Percentiles rank a stretch among this genome's conserved stretches.
phyloP scores from a whole-genome alignment of 371 early-diverging fungal species.

The Syncephalis fuscata region DNA sequence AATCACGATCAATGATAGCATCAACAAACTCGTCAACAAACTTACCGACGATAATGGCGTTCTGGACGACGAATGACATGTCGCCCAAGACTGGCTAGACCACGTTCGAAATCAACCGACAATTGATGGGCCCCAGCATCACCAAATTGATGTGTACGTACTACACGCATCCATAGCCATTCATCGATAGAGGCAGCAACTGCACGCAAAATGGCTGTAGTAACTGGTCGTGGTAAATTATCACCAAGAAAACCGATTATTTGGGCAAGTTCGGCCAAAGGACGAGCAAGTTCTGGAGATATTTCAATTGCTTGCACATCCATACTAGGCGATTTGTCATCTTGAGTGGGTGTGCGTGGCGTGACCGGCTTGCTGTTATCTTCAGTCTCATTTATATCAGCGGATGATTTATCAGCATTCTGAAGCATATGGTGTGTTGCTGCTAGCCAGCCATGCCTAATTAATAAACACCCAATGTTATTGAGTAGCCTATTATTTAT shows the following conservation, averaged over 20 bases:
- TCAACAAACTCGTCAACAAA: too few species aligned
- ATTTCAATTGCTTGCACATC: conserved; percentile 19
- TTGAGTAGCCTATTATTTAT: neutral
- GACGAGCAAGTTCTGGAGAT: conserved; percentile 38
- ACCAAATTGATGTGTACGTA: conserved; percentile 37
- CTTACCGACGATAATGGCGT: conserved; percentile 21
- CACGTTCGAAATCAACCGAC: conserved; percentile 28
- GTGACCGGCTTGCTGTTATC: neutral
- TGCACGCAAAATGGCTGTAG: conserved; percentile 21
- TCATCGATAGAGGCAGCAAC: conserved; percentile 36
- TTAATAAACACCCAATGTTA: conserved; percentile 8
- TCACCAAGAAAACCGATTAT: conserved; percentile 23
- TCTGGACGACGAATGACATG: conserved; percentile 32
- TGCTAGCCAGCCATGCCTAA: neutral
- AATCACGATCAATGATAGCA: too few species aligned
- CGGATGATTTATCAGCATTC: neutral
- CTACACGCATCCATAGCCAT: conserved; percentile 34
- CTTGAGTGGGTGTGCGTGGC: neutral
- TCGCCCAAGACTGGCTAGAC: conserved; percentile 31
- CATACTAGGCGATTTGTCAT: neutral
- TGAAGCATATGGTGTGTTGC: neutral
- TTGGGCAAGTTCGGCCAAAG: conserved; percentile 26
- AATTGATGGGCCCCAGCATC: conserved; percentile 29
- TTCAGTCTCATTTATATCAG: neutral
- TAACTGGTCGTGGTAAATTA: conserved; percentile 24